Conservation (phyloP, 768 basidiomycete genomes). For the Boletus pseudo-olivaceus region DNA sequence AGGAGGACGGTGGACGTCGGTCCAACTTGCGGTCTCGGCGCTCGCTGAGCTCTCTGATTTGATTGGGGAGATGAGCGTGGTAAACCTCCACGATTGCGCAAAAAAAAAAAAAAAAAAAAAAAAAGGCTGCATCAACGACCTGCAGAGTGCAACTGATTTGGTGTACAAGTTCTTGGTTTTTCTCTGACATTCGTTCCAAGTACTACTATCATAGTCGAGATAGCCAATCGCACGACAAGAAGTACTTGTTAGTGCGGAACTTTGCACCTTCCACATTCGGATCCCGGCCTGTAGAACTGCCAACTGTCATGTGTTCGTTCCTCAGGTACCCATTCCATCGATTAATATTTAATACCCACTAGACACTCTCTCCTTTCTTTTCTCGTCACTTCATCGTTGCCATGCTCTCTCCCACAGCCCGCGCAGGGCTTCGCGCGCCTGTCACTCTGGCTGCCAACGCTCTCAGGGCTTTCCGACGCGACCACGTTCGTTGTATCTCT, state of each 20-base stretch:
- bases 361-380: neutral
- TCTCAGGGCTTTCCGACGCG: neutral
- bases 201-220: no score
- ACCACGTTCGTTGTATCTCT: constrained; percentile 15
- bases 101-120: neutral
- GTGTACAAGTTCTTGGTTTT: neutral
- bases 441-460: neutral
- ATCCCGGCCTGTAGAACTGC: neutral
- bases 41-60: neutral
- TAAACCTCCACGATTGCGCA: neutral
- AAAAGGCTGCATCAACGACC: neutral
- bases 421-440: constrained; percentile 4
- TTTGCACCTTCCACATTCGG: constrained; percentile 3
- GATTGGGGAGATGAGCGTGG: neutral
- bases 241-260: no score
- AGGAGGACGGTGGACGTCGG: neutral
- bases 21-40: neutral
- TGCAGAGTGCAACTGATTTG: neutral
- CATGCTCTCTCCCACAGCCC: constrained; percentile 9
- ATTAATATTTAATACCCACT: neutral
- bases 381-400: neutral
- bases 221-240: no score
- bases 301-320: neutral
- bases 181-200: neutral
- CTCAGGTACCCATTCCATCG: no score